A percentile compares a stretch with the other conserved stretches of the same genome.
phyloP scores from a whole-genome alignment of 495 filamentous ascomycete genomes.

The Aspergillus indologenus region DNA sequence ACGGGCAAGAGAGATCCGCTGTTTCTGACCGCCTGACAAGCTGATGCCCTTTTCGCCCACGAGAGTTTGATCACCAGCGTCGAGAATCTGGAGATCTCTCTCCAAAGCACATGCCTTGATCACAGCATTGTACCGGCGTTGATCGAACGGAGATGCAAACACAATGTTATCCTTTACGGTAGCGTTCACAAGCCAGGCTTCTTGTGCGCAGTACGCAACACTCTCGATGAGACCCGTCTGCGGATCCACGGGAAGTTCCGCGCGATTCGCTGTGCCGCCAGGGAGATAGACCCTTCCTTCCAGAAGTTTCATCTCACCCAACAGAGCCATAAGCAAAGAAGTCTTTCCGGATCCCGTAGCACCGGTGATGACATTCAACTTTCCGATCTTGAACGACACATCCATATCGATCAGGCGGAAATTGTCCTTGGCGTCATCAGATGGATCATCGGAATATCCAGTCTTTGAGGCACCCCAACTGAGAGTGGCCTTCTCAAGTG shows the following conservation, averaged over 20 bases:
- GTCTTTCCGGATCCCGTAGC: conserved; percentile 95
- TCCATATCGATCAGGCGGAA: conserved; percentile 84
- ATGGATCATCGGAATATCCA: conserved; percentile 19
- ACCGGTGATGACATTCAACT: conserved; percentile 87
- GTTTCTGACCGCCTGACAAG: conserved; percentile 95
- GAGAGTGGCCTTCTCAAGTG: conserved; percentile 78
- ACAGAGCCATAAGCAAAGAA: conserved; percentile 88
- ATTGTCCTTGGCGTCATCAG: conserved; percentile 38
- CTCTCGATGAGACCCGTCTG: conserved; percentile 86
- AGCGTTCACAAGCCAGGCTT: conserved; percentile 96
- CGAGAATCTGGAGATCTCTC: conserved; percentile 87
- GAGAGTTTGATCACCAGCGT: conserved; percentile 87
- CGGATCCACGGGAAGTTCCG: conserved; percentile 76
- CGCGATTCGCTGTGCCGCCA: conserved; percentile 69
- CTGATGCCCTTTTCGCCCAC: conserved; percentile 98
- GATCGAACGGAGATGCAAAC: conserved; percentile 80
- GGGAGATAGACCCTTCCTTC: conserved; percentile 81
- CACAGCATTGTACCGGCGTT: conserved; percentile 82
- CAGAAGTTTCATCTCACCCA: conserved; percentile 93
- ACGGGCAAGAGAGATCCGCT: conserved; percentile 91
- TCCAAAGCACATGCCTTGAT: conserved; percentile 90
- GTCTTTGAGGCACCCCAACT: conserved; percentile 72
- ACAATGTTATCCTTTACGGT: conserved; percentile 96
- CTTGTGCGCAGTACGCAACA: conserved; percentile 94
- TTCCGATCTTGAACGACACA: conserved; percentile 70